Evolutionary conservation across 257 asterid genomes (phyloP).

Genomic region (Petunia secreta): DNA sequence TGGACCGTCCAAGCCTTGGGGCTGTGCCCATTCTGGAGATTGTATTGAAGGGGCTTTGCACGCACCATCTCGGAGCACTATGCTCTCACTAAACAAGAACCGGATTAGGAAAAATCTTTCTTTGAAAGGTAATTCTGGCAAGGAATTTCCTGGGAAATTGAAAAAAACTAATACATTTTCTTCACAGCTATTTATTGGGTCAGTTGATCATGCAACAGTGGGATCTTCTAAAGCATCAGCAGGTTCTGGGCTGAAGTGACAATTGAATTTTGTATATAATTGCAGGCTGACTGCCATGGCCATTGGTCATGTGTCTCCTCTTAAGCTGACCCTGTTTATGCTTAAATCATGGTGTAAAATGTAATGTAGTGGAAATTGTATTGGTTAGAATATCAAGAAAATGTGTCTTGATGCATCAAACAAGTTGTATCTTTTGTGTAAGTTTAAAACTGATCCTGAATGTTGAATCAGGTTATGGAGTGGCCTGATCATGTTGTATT

Average conservation of each 20-base stretch:
- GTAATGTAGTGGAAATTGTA: background rate
- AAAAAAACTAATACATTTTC: constrained; percentile 64
- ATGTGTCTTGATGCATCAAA: background rate
- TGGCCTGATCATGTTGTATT: background rate
- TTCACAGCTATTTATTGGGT: constrained; percentile 57
- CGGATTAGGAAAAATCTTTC: constrained; percentile 66
- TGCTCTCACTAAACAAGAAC: constrained; percentile 71
- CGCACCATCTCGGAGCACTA: constrained; percentile 53
- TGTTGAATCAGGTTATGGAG: background rate
- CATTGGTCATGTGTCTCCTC: background rate
- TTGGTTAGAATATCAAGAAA: background rate
- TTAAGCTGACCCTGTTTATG: constrained; percentile 13
- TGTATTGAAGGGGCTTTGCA: constrained; percentile 89
- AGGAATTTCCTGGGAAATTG: constrained; percentile 71
- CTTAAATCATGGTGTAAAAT: constrained; percentile 8
- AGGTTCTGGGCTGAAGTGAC: constrained; percentile 44
- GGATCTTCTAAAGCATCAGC: constrained; percentile 57
- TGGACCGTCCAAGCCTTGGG: constrained; percentile 76
- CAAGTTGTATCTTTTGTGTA: constrained; percentile 9
- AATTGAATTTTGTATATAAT: constrained; percentile 22
- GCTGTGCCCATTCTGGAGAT: constrained; percentile 80
- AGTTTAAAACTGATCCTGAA: background rate
- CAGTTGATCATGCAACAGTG: constrained; percentile 55
- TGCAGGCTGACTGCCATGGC: constrained; percentile 1
- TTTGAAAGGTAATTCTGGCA: constrained; percentile 50